Percentiles rank a stretch among this genome's conserved stretches.
Conservation (phyloP, 768 basidiomycete genomes). For the Boletus rubescentipes region DNA sequence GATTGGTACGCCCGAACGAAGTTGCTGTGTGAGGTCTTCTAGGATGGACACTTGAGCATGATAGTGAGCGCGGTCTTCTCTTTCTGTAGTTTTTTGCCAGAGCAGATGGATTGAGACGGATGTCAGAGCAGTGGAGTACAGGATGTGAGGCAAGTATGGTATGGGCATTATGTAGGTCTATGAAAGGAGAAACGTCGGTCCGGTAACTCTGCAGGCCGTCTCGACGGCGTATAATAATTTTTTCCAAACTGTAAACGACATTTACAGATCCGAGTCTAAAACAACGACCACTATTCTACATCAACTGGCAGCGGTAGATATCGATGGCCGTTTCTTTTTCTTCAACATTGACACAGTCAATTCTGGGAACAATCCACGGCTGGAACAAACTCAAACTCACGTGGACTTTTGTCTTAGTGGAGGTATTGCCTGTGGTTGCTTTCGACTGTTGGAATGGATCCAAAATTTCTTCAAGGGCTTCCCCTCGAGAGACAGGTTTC, state of each 20-base stretch:
- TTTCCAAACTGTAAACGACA: background rate
- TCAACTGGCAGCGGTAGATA: slow-evolving; percentile 5
- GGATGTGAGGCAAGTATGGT: slow-evolving; percentile 59
- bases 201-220: background rate
- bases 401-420: slow-evolving; percentile 14
- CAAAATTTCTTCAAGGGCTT: slow-evolving; percentile 23
- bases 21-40: slow-evolving; percentile 52
- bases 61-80: slow-evolving; percentile 53
- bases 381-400: slow-evolving; percentile 11
- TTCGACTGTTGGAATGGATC: slow-evolving; percentile 14
- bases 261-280: background rate
- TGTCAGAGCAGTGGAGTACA: slow-evolving; percentile 64
- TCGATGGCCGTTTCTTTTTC: slow-evolving; percentile 14
- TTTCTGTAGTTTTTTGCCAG: slow-evolving; percentile 46
- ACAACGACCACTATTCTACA: background rate
- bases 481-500: slow-evolving; percentile 15
- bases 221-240: background rate
- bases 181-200: background rate
- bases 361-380: background rate
- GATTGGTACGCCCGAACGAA: slow-evolving; percentile 46
- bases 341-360: slow-evolving; percentile 17
- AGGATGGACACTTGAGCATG: slow-evolving; percentile 63
- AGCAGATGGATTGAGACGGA: slow-evolving; percentile 70
- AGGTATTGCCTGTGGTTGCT: background rate
- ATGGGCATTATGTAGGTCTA: slow-evolving; percentile 25